Conservation (phyloP, 108 stramenopile species). For the Schizochytrium sp. region DNA sequence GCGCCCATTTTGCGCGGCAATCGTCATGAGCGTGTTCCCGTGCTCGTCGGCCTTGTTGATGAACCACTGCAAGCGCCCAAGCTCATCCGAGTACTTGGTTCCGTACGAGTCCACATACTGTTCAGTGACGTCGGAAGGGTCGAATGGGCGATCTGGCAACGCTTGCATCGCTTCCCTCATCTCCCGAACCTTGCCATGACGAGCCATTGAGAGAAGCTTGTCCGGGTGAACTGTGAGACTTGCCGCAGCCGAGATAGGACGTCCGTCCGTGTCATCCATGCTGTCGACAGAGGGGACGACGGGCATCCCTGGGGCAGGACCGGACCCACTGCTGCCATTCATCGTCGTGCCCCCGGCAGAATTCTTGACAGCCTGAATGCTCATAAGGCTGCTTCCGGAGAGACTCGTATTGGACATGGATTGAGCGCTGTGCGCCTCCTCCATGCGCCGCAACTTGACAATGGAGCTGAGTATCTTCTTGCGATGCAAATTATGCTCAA, state of each 20-base stretch:
- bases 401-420: neutral
- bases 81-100: slow-evolving; percentile 58
- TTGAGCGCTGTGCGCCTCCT: neutral
- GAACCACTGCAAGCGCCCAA: slow-evolving; percentile 59
- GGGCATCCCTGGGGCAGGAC: neutral
- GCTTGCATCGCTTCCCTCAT: slow-evolving; percentile 58
- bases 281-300: neutral
- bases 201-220: slow-evolving; percentile 39
- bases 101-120: slow-evolving; percentile 60
- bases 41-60: slow-evolving; percentile 66
- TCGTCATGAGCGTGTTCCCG: slow-evolving; percentile 66
- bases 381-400: neutral
- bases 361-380: neutral
- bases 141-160: slow-evolving; percentile 52
- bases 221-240: neutral
- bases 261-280: neutral
- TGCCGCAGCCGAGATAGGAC: neutral
- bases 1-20: slow-evolving; percentile 69
- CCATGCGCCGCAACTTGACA: neutral
- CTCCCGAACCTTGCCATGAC: slow-evolving; percentile 59
- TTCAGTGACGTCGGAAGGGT: slow-evolving; percentile 42
- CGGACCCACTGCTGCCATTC: neutral
- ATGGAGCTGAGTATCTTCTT: slow-evolving; percentile 76
- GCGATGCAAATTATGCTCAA: slow-evolving; percentile 74
- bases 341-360: neutral